Evolutionary conservation across 2,329 filamentous ascomycete genomes (phyloP).

Genomic region (Fusarium irregulare): DNA sequence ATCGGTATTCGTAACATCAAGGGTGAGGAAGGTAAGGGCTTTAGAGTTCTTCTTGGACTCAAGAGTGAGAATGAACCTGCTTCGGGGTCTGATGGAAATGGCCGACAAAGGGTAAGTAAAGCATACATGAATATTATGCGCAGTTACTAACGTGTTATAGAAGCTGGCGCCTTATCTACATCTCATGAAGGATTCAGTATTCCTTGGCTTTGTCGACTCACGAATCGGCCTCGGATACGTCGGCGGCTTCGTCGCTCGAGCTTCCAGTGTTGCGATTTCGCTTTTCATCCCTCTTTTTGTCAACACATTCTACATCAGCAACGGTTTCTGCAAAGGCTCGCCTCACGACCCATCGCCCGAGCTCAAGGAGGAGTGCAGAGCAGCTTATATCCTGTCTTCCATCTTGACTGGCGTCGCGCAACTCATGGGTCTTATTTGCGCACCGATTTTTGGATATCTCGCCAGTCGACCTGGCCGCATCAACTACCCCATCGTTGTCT

Average conservation of each 20-base stretch:
- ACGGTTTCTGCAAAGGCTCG: conserved; percentile 79
- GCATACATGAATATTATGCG: not conserved
- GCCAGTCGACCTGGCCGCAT: conserved; percentile 74
- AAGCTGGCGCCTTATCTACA: conserved; percentile 66
- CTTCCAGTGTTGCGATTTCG: conserved; percentile 93
- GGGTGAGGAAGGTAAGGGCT: conserved; percentile 83
- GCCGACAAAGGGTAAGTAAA: conserved; percentile 46
- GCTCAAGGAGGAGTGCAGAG: conserved; percentile 84
- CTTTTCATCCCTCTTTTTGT: conserved; percentile 94
- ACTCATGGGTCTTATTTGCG: conserved; percentile 83
- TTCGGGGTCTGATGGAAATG: conserved; percentile 33
- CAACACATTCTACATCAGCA: conserved; percentile 87
- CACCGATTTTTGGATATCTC: conserved; percentile 87
- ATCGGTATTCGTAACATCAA: conserved; percentile 76
- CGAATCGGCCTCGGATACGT: conserved; percentile 89
- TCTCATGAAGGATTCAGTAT: conserved; percentile 70
- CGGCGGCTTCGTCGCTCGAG: conserved; percentile 92
- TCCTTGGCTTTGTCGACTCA: conserved; percentile 78
- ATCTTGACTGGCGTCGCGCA: conserved; percentile 91
- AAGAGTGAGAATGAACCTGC: conserved; percentile 42
- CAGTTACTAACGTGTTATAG: conserved; percentile 31
- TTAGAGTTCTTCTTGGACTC: conserved; percentile 66
- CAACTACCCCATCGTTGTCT: conserved; percentile 79
- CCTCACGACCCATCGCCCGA: conserved; percentile 74
- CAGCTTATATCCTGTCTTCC: conserved; percentile 88